Evolutionary conservation across 805 yeast species (phyloP).

Genomic region (Kazachstania africana): DNA sequence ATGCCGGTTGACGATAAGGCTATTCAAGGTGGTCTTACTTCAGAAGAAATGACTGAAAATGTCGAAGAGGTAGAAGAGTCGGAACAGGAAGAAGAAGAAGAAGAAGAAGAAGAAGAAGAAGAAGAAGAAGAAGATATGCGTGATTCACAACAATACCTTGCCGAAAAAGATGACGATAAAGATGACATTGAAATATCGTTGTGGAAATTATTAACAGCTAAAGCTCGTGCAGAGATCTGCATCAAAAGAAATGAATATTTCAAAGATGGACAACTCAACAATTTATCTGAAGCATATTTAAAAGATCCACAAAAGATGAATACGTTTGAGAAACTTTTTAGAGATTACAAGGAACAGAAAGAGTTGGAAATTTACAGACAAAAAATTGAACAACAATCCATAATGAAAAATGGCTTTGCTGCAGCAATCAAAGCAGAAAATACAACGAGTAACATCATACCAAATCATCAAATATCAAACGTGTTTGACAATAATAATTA

Average conservation of each 20-base stretch:
- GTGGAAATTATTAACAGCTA: conserved; percentile 78
- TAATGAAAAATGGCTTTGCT: conserved; percentile 31
- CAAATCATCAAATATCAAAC: conserved; percentile 1
- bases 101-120: conserved; percentile 29
- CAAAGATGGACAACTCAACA: conserved; percentile 43
- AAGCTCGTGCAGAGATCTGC: conserved; percentile 66
- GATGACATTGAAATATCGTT: conserved; percentile 67
- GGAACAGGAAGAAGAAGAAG: conserved; percentile 9
- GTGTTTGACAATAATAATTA: conserved; percentile 1
- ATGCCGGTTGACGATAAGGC: conserved; percentile 13
- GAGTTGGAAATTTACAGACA: conserved; percentile 18
- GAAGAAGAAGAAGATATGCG: conserved; percentile 36
- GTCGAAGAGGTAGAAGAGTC: conserved; percentile 19
- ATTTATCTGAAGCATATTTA: conserved; percentile 57
- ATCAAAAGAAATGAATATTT: conserved; percentile 57
- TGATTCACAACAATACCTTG: conserved; percentile 32
- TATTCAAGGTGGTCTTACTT: no score
- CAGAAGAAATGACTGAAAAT: conserved; percentile 20
- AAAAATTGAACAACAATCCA: conserved; percentile 23
- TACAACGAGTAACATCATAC: neutral
- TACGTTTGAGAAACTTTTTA: conserved; percentile 30
- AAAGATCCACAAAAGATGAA: conserved; percentile 61
- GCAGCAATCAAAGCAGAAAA: conserved; percentile 26
- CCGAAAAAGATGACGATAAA: conserved; percentile 45
- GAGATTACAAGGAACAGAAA: conserved; percentile 22